These are phyloP conservation scores for Coprinellus micaceus DNA, from an alignment of 768 basidiomycete genomes.

Conservation along the genomic window DNA sequence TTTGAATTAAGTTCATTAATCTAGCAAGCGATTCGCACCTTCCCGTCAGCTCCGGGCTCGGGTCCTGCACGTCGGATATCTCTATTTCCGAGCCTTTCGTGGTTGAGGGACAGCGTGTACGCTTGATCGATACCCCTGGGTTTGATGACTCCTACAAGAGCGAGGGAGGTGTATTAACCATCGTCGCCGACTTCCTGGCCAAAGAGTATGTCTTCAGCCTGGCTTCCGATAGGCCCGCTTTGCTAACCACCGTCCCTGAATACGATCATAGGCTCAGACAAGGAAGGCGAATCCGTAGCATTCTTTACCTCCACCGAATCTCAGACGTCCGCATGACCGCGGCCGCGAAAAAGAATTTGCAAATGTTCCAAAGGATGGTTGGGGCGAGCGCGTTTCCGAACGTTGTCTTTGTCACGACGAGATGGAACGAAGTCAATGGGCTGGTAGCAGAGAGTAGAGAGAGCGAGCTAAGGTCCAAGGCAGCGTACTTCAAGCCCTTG, in stretches of 20 bases:
- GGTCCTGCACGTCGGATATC: constrained; percentile 8
- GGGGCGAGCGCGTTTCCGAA: constrained; percentile 40
- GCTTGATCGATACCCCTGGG: constrained; percentile 11
- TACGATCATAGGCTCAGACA: not conserved
- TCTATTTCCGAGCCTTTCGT: constrained; percentile 3
- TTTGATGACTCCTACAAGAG: constrained; percentile 10
- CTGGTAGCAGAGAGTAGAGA: constrained; percentile 25
- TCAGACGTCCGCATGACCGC: constrained; percentile 37
- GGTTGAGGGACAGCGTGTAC: constrained; percentile 4
- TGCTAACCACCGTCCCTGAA: not conserved
- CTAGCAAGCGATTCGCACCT: constrained; percentile 15
- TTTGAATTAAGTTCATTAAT: constrained; percentile 21
- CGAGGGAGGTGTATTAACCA: constrained; percentile 7
- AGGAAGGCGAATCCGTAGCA: constrained; percentile 30
- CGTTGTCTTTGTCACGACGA: constrained; percentile 45
- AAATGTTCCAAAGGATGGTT: constrained; percentile 43
- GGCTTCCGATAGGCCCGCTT: not conserved
- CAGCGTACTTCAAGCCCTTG: constrained; percentile 40
- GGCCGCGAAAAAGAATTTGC: constrained; percentile 37
- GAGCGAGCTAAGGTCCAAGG: constrained; percentile 25
- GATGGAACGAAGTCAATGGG: constrained; percentile 38
- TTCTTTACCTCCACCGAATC: constrained; percentile 44
- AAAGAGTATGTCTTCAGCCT: constrained; percentile 1
- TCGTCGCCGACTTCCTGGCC: constrained; percentile 7
- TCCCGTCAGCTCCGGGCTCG: constrained; percentile 8